These are phyloP conservation scores for Dactylorhiza incarnata DNA, from an alignment of 106 monocot genomes.

Conservation along the genomic window DNA sequence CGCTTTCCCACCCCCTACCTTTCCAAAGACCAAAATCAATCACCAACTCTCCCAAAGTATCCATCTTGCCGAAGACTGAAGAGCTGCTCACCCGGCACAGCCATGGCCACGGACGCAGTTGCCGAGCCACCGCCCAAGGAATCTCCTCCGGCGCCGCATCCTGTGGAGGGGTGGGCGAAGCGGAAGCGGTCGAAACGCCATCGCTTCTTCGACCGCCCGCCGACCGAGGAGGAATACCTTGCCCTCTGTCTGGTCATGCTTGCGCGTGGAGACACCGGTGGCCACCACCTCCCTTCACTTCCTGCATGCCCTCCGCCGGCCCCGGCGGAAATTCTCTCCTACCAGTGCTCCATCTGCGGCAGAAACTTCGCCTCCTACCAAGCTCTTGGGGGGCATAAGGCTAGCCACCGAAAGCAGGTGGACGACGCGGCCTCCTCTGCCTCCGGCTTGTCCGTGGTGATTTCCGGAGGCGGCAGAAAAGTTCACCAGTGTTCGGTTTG, in stretches of 20 bases:
- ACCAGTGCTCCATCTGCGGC: slow-evolving; percentile 35
- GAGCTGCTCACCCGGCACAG: background rate
- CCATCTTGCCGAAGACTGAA: background rate
- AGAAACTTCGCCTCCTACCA: slow-evolving; percentile 39
- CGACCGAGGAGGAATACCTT: slow-evolving; percentile 46
- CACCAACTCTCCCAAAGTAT: background rate
- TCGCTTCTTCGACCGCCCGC: slow-evolving; percentile 1
- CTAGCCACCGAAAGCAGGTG: slow-evolving; percentile 33
- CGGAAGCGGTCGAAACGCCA: slow-evolving; percentile 27
- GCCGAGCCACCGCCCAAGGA: background rate
- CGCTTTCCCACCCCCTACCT: background rate
- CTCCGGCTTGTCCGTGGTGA: background rate
- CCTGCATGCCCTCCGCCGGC: background rate
- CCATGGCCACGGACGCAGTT: background rate
- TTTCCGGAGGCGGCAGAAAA: background rate
- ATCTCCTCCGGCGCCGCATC: background rate
- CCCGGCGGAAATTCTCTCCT: background rate
- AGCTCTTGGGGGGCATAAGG: slow-evolving; percentile 59
- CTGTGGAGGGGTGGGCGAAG: slow-evolving; percentile 16
- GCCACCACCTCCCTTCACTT: background rate
- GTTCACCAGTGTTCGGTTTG: slow-evolving; percentile 48
- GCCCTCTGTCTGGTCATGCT: slow-evolving; percentile 53
- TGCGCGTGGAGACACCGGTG: slow-evolving; percentile 13
- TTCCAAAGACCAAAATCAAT: background rate
- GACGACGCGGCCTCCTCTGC: background rate